phyloP scores from a whole-genome alignment of 257 asterid genomes.

The Handroanthus guayacan region DNA sequence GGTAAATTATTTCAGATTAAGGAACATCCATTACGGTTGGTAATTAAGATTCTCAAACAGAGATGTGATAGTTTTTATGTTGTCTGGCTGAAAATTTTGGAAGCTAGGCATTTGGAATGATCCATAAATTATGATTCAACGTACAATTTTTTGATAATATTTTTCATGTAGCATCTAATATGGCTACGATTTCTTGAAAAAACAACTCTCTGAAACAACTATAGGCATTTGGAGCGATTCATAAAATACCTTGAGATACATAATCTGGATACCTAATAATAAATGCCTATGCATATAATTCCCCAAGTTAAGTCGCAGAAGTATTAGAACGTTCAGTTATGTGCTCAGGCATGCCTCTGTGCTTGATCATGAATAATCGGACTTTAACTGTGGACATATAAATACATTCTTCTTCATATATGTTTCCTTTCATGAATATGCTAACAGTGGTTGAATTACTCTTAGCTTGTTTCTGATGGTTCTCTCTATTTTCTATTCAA shows the following conservation, averaged over 20 bases:
- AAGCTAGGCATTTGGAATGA: background rate
- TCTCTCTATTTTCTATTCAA: too few relatives aligned
- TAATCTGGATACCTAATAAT: too few relatives aligned
- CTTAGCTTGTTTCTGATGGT: background rate
- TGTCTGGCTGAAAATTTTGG: background rate
- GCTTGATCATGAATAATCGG: background rate
- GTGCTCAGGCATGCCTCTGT: background rate
- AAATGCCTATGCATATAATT: too few relatives aligned
- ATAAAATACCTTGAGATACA: too few relatives aligned
- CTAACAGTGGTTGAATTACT: slow-evolving; percentile 2
- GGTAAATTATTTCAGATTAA: background rate
- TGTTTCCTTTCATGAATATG: background rate
- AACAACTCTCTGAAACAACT: too few relatives aligned
- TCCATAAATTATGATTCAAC: background rate
- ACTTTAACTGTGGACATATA: background rate
- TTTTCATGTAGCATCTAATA: too few relatives aligned
- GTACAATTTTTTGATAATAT: background rate
- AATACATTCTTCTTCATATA: background rate
- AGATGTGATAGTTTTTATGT: background rate
- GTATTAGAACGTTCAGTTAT: slow-evolving; percentile 6
- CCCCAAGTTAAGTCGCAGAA: background rate
- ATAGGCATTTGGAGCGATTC: too few relatives aligned
- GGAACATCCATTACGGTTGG: background rate
- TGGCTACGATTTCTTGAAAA: too few relatives aligned
- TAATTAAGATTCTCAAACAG: background rate